phyloP scores from a whole-genome alignment of 2,329 filamentous ascomycete species.

The Dryadomyces quercus-mongolicae region DNA sequence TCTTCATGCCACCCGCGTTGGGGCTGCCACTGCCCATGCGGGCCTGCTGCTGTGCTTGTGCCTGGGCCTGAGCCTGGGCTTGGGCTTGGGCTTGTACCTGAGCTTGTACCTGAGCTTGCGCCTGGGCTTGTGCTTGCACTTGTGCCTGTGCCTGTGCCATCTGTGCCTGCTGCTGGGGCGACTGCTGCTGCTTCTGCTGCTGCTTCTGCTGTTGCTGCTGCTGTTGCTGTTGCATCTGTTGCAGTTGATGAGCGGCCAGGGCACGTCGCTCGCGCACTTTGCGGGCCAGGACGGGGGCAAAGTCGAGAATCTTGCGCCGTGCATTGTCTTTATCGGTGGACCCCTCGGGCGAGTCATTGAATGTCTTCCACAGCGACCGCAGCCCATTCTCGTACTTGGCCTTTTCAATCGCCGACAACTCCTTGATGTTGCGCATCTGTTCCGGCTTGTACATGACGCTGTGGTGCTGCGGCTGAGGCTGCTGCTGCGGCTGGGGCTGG shows the following conservation, averaged over 20 bases:
- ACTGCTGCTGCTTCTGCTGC: constrained; percentile 5
- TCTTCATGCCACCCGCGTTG: constrained; percentile 3
- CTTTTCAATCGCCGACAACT: constrained; percentile 42
- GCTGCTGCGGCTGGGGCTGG: constrained; percentile 2
- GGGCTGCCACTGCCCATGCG: constrained; percentile 2
- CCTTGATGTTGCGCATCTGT: constrained; percentile 36
- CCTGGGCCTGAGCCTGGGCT: neutral
- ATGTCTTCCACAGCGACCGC: constrained; percentile 38
- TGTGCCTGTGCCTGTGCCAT: constrained; percentile 3
- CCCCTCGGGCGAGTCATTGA: constrained; percentile 33
- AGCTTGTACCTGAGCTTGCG: constrained; percentile 7
- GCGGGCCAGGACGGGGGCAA: constrained; percentile 39
- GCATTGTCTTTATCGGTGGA: constrained; percentile 37
- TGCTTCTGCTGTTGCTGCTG: constrained; percentile 2
- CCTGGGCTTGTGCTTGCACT: no score
- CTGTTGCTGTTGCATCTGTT: constrained; percentile 4
- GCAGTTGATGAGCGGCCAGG: constrained; percentile 1
- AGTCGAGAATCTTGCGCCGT: constrained; percentile 46
- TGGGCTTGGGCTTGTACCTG: neutral
- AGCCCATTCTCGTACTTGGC: constrained; percentile 47
- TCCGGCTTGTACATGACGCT: constrained; percentile 34
- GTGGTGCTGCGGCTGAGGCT: constrained; percentile 5
- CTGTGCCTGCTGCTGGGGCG: constrained; percentile 7
- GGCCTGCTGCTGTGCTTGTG: constrained; percentile 5
- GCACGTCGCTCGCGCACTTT: constrained; percentile 12